A percentile compares a stretch with the other conserved stretches of the same genome.
phyloP scores from a whole-genome alignment of 2,329 filamentous ascomycete genomes.

The Trichophyton schoenleinii region DNA sequence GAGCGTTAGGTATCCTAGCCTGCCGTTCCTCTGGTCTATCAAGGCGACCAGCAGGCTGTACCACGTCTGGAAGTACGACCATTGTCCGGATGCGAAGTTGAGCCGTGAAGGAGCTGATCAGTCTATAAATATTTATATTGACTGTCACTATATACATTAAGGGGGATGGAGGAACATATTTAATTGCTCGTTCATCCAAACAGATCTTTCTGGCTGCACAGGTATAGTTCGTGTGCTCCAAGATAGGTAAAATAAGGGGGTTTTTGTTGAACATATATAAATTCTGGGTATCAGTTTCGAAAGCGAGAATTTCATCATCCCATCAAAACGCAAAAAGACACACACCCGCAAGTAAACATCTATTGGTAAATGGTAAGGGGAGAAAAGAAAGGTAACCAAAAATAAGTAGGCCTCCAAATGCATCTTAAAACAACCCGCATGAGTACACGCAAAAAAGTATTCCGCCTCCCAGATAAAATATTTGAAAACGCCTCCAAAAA shows the following conservation, averaged over 20 bases:
- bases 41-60: not conserved
- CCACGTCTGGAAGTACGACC: not conserved
- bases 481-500: not conserved
- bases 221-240: not conserved
- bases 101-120: not conserved
- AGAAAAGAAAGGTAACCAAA: not conserved
- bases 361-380: not conserved
- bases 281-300: constrained; percentile 1
- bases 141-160: constrained; percentile 1
- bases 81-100: not conserved
- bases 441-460: not conserved
- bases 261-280: not conserved
- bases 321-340: not conserved
- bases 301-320: not conserved
- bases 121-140: not conserved
- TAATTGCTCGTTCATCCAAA: not conserved
- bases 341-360: not conserved
- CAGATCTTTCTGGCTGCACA: not conserved
- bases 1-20: not conserved
- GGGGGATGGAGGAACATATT: not conserved
- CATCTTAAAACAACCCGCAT: constrained; percentile 1
- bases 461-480: not conserved
- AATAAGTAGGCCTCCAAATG: not conserved
- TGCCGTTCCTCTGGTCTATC: not conserved
- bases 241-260: not conserved